Base-by-base conservation (phyloP, 129 eudicot species). In the Centrapalus pauciflorus region DNA sequence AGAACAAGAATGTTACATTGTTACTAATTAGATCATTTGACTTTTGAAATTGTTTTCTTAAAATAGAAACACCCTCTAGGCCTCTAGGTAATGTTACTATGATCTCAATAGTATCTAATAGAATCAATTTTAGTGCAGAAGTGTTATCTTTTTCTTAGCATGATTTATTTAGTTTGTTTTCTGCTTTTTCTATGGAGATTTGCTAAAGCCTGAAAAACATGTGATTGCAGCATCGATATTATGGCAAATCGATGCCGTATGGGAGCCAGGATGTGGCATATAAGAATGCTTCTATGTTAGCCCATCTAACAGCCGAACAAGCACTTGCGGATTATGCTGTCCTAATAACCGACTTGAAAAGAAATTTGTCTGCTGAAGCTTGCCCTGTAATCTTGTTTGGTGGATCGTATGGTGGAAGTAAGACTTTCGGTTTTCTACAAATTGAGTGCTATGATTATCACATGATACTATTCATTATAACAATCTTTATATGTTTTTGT, bases 371-470 rank as follows among this genome's bases (percentile, higher is more conserved):
- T 37, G 96, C 98, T 4, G 85, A 92, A 70, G 85, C 84, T 60
- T 83, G 84, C 65, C 98, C 96, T 71, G 98, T 92, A 17, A 85
- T 92, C 43, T 81, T 88, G 76, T 92, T 92, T 74, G 98, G 98
- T 66, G 98, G 96, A 83, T 92, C 98, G 58, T 88, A 88, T 37
- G 98, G 96, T 52, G 98, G 98, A 85, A 92, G 96, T 92, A 78
- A 83, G 95, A 75, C 7, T 12, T 56, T 56, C 16, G 19, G 11
- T 4, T 6, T 61, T 63, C 29, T 59, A 33, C 34, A 10, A 26
- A 11, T 64, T 11, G 20, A 41, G 16, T 35, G 50, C 43, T n/a
- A n/a, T n/a, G n/a, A 20, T 46, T 16, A 7, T 52, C n/a, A 68
- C 19, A 3, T 11, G 6, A 12, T 16, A 48, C 19, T 10, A 23